Conservation (phyloP, 805 yeast species). For the Starmera amethionina region DNA sequence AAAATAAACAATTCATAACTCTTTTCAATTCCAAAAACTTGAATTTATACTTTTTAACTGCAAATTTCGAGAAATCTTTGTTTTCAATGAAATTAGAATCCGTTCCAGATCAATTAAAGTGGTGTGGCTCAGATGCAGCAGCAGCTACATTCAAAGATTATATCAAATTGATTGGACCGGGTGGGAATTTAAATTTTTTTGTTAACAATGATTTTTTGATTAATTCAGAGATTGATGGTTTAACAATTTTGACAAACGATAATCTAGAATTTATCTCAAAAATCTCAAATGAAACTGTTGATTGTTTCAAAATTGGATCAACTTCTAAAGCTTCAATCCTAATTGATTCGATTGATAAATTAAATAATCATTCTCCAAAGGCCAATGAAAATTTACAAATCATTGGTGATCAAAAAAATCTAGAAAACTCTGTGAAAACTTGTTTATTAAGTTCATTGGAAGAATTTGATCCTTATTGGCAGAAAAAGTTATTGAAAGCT, state of each 20-base stretch:
- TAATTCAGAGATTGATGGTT: slow-evolving; percentile 56
- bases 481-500: slow-evolving; percentile 69
- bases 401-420: slow-evolving; percentile 33
- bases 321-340: slow-evolving; percentile 74
- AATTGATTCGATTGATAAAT: slow-evolving; percentile 64
- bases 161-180: slow-evolving; percentile 62
- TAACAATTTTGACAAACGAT: slow-evolving; percentile 46
- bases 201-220: slow-evolving; percentile 32
- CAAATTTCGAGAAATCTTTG: slow-evolving; percentile 20
- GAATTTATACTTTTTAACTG: slow-evolving; percentile 40
- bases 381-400: slow-evolving; percentile 68
- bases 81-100: slow-evolving; percentile 17
- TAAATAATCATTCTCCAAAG: slow-evolving; percentile 61
- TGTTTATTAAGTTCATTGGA: slow-evolving; percentile 69
- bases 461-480: slow-evolving; percentile 74
- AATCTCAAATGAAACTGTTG: slow-evolving; percentile 47
- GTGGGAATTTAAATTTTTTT: slow-evolving; percentile 44
- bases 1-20: slow-evolving; percentile 48
- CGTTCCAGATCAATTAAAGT: slow-evolving; percentile 41
- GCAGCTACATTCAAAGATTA: slow-evolving; percentile 53
- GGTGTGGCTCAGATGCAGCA: slow-evolving; percentile 87
- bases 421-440: slow-evolving; percentile 52
- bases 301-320: slow-evolving; percentile 75
- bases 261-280: slow-evolving; percentile 53
- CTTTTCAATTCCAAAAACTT: slow-evolving; percentile 30